Evolutionary conservation across 768 basidiomycete genomes (phyloP).

Genomic region (Serendipita sp.): DNA sequence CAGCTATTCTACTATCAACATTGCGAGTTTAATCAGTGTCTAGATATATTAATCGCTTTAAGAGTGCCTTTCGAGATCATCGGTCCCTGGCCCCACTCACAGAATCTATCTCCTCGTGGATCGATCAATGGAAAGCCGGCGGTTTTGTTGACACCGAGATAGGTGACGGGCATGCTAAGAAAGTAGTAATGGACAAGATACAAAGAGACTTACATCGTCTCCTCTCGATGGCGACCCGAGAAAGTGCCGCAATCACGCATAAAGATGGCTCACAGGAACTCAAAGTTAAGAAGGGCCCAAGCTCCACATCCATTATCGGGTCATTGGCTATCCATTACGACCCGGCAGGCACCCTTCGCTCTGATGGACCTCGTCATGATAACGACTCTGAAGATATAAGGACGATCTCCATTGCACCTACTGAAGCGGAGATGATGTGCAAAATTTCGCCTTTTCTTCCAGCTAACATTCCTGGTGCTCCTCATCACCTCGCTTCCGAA

Average conservation of each 20-base stretch:
- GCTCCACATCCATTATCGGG: conserved; percentile 23
- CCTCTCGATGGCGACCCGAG: conserved; percentile 34
- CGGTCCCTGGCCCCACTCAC: conserved; percentile 29
- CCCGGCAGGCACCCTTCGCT: conserved; percentile 36
- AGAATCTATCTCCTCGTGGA: conserved; percentile 28
- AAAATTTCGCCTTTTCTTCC: conserved; percentile 40
- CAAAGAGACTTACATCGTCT: conserved; percentile 20
- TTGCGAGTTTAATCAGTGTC: neutral
- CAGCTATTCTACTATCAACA: neutral
- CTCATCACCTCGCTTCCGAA: conserved; percentile 39
- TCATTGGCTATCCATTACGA: conserved; percentile 29
- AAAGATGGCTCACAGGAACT: neutral
- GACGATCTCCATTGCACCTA: conserved; percentile 53
- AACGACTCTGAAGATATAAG: conserved; percentile 43
- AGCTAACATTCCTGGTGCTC: conserved; percentile 38
- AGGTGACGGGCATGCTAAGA: conserved; percentile 16
- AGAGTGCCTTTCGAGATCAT: conserved; percentile 32
- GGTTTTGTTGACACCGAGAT: conserved; percentile 31
- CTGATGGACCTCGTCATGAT: conserved; percentile 44
- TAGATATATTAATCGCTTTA: conserved; percentile 44
- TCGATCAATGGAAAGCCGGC: conserved; percentile 30
- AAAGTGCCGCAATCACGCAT: conserved; percentile 22
- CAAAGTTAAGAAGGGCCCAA: neutral
- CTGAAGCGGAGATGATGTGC: conserved; percentile 44
- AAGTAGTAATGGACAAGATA: conserved; percentile 26